Percentiles rank a stretch among this genome's conserved stretches.
phyloP scores from a whole-genome alignment of 176 grass and related monocot genomes.

The Musa acuminata region DNA sequence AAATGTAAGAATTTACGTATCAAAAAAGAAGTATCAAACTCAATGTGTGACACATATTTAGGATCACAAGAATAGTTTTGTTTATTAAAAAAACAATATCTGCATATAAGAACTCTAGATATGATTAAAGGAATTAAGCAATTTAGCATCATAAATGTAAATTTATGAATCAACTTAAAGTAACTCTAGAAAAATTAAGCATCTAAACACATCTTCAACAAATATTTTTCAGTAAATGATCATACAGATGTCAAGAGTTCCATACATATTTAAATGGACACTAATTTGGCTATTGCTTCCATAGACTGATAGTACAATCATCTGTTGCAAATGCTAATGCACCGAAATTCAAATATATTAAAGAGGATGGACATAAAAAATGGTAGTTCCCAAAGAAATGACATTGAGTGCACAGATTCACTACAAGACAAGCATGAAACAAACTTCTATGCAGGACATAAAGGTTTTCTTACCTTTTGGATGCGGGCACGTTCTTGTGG shows the following conservation, averaged over 20 bases:
- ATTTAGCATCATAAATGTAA: too few relatives aligned
- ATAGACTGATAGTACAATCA: neutral
- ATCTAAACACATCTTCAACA: too few relatives aligned
- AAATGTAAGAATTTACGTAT: too few relatives aligned
- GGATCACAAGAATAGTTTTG: too few relatives aligned
- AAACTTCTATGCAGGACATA: neutral
- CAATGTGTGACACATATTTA: too few relatives aligned
- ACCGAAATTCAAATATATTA: too few relatives aligned
- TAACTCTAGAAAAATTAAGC: too few relatives aligned
- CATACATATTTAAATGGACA: neutral
- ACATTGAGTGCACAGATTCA: neutral
- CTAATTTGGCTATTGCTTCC: neutral
- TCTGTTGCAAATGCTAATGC: neutral
- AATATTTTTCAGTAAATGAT: neutral
- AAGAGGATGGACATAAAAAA: neutral
- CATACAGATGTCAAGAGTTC: neutral
- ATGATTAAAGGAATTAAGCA: too few relatives aligned
- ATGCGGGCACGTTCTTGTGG: constrained; percentile 72
- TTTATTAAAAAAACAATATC: too few relatives aligned
- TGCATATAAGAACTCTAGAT: too few relatives aligned
- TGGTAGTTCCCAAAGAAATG: neutral
- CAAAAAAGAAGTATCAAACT: too few relatives aligned
- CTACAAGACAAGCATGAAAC: neutral
- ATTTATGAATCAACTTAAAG: too few relatives aligned
- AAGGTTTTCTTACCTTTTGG: constrained; percentile 43